Evolutionary conservation across 306 rosid genomes (phyloP), one percentile per base, ranked within the genome.

Genomic region (Cicer arietinum): DNA sequence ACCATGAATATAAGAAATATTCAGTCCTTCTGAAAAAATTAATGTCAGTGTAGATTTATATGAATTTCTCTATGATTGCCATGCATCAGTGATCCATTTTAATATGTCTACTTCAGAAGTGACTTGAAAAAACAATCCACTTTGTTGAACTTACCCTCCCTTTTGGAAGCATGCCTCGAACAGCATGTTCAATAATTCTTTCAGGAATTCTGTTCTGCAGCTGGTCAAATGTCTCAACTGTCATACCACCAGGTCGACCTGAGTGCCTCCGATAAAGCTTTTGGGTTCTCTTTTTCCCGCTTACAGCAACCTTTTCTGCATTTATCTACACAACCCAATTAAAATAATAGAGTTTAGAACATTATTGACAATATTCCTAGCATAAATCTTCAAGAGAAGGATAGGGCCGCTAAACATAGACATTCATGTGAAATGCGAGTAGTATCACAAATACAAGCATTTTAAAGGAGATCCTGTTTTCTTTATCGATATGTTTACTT

Each of bases 161-260:
- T 78, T 95, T 95, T 3, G 99, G 99, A 84, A 95, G 99, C 99
- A 95, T 95, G 45, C 99, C 99, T 9, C 97, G 97, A 82, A 95
- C 99, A 76, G 99, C 99, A 73, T 95, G 99, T 73, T 95, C 98
- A 25, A 92, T 68, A 81, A 95, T 92, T 82, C 99, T 88, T 80
- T 95, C 99, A 5, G 99, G 99, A 78, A 95, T 89, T 79, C 99
- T 86, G 67, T 89, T 88, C 82, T 95, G 99, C 71, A 95, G 86
- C 78, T 95, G 98, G 69, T 88, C 87, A 88, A 95, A 95, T 13
- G 99, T 95, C 79, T 95, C 99, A 41, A 88, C 89, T 30, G 40
- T 95, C 99, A 95, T 92, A 56, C 99, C 99, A 89, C 99, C 99
- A 1, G 99, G 99, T 73, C 98, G 83, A 66, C 99, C 99, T 68